Percentiles rank a stretch among this genome's conserved stretches.
phyloP scores from a whole-genome alignment of 306 rosid genomes.

The peach (Prunus persica) region Prunus_persica_NCBIv2 NC_034009.1:26286001-26286500 shows the following conservation, averaged over 20 bases:
- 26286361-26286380: conserved; percentile 21
- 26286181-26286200: neutral
- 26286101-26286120: conserved; percentile 85
- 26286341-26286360: conserved; percentile 19
- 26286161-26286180: conserved; percentile 15
- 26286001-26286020: conserved; percentile 65
- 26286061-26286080: conserved; percentile 78
- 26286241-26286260: conserved; percentile 51
- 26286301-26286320: conserved; percentile 40
- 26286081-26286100: conserved; percentile 81
- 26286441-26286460: neutral
- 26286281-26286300: conserved; percentile 42
- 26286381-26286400: neutral
- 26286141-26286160: conserved; percentile 67
- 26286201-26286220: conserved; percentile 27
- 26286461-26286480: neutral
- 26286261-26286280: conserved; percentile 40
- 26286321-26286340: conserved; percentile 29
- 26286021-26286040: conserved; percentile 78
- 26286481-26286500: neutral
- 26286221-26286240: conserved; percentile 48
- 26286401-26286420: neutral
- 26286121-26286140: conserved; percentile 67
- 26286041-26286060: conserved; percentile 89
- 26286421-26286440: neutral